Conservation (phyloP, 805 yeast species). For the Brettanomyces nanus region DNA sequence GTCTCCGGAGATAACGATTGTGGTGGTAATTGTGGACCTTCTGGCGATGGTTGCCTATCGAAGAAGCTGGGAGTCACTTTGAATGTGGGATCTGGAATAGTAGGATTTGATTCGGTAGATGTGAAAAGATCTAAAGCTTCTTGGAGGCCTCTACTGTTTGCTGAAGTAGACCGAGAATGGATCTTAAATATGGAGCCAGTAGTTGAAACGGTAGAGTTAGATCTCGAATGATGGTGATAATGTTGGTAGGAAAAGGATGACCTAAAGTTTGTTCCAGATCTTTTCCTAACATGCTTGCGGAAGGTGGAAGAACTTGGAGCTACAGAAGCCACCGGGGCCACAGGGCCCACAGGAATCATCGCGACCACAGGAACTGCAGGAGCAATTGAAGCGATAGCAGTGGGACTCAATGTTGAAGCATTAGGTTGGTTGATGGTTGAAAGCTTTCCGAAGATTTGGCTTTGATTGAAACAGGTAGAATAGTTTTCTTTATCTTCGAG, state of each 20-base stretch:
- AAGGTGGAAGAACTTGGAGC: constrained; percentile 7
- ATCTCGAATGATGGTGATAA: not conserved
- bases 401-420: too few species aligned
- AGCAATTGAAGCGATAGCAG: too few species aligned
- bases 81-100: not conserved
- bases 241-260: constrained; percentile 7
- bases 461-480: too few species aligned
- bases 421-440: too few species aligned
- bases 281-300: constrained; percentile 16
- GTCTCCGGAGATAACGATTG: too few species aligned
- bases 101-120: not conserved
- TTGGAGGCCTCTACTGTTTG: not conserved
- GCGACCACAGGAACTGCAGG: too few species aligned
- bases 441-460: constrained; percentile 12
- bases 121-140: not conserved
- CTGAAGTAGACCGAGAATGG: constrained; percentile 1
- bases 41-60: too few species aligned
- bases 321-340: too few species aligned
- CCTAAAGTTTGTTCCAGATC: constrained; percentile 10
- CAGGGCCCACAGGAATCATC: too few species aligned
- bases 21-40: too few species aligned
- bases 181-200: constrained; percentile 4
- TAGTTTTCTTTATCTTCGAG: constrained; percentile 1
- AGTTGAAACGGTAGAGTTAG: constrained; percentile 2
- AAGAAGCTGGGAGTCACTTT: too few species aligned